phyloP scores from a whole-genome alignment of 2,329 filamentous ascomycete species.

The Cladobotryum protrusum region DNA sequence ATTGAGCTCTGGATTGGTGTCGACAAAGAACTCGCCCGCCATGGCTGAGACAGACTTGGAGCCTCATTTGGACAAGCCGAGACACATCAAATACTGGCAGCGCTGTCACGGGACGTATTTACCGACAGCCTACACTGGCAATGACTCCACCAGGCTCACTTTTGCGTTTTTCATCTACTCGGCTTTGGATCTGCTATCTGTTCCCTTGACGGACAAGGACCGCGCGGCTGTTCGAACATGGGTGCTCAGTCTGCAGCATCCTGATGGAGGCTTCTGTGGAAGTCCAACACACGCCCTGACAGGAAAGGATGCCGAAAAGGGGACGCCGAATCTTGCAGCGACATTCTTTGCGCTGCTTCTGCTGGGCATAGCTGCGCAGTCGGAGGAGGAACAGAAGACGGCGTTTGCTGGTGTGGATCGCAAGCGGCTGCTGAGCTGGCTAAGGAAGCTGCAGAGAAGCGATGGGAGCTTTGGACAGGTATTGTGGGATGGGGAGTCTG shows the following conservation, averaged over 20 bases:
- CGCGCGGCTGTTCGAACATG: slow-evolving; percentile 54
- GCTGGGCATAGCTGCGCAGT: slow-evolving; percentile 49
- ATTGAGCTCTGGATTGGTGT: neutral
- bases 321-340: slow-evolving; percentile 67
- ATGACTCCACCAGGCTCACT: slow-evolving; percentile 85
- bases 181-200: slow-evolving; percentile 73
- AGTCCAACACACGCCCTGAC: slow-evolving; percentile 58
- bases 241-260: slow-evolving; percentile 83
- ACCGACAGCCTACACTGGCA: slow-evolving; percentile 76
- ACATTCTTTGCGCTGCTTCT: slow-evolving; percentile 83
- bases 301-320: slow-evolving; percentile 38
- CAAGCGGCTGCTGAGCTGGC: slow-evolving; percentile 63
- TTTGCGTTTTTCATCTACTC: slow-evolving; percentile 86
- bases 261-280: slow-evolving; percentile 80
- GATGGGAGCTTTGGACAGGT: slow-evolving; percentile 93
- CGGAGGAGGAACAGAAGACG: slow-evolving; percentile 30
- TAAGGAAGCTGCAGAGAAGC: slow-evolving; percentile 65
- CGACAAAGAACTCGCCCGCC: neutral
- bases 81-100: slow-evolving; percentile 87
- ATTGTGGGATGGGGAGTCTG: slow-evolving; percentile 52
- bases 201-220: slow-evolving; percentile 44
- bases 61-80: slow-evolving; percentile 48
- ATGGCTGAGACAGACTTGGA: slow-evolving; percentile 10
- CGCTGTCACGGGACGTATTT: slow-evolving; percentile 78
- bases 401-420: slow-evolving; percentile 62